These are phyloP conservation scores for Penicillium sp. DNA, from an alignment of 2,329 filamentous ascomycete species.

Conservation along the genomic window DNA sequence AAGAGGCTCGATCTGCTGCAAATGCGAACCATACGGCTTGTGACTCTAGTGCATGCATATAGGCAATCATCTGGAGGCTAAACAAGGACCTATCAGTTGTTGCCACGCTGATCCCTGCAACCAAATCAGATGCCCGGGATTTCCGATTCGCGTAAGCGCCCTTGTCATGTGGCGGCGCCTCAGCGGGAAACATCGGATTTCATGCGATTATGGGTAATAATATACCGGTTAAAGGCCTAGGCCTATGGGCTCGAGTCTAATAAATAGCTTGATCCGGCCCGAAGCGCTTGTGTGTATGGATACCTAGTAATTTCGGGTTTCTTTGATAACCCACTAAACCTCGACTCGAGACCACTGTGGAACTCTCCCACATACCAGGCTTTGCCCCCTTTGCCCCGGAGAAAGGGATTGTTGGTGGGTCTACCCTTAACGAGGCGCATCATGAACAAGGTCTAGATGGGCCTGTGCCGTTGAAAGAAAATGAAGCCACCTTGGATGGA, in stretches of 20 bases:
- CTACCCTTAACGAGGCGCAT: background rate
- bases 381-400: background rate
- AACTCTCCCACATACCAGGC: no score
- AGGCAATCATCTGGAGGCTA: background rate
- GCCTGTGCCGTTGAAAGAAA: constrained; percentile 11
- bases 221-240: no score
- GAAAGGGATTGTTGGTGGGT: background rate
- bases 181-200: background rate
- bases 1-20: background rate
- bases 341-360: no score
- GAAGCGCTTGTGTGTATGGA: no score
- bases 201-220: no score
- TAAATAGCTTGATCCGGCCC: no score
- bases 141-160: background rate
- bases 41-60: no score
- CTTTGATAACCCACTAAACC: no score
- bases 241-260: no score
- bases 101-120: background rate
- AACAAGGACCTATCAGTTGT: background rate
- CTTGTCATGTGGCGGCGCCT: background rate
- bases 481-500: constrained; percentile 16
- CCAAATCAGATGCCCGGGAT: background rate
- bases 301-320: no score
- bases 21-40: background rate
- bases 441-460: background rate